Conservation (phyloP, 805 yeast genomes). For the Ogataea ramenticola region DNA sequence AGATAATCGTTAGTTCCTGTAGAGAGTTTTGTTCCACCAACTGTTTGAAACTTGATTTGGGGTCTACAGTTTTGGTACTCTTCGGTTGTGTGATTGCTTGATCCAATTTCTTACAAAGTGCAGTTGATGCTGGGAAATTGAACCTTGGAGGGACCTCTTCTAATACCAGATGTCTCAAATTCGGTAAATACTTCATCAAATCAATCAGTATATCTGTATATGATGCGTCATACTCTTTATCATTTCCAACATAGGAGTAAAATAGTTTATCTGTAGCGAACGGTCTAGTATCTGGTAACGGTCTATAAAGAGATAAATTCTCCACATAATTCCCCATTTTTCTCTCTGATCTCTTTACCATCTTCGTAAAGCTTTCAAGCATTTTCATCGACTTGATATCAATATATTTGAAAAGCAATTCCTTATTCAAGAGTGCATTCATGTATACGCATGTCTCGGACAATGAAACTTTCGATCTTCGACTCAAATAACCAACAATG, state of each 20-base stretch:
- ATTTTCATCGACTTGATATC: slow-evolving; percentile 17
- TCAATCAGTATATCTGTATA: slow-evolving; percentile 32
- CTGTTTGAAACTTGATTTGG: neutral
- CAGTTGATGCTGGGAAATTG: slow-evolving; percentile 20
- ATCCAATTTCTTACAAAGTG: neutral
- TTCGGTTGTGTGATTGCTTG: neutral
- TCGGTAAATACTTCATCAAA: slow-evolving; percentile 40
- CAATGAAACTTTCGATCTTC: slow-evolving; percentile 11
- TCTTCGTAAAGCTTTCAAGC: slow-evolving; percentile 18
- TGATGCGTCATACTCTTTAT: slow-evolving; percentile 11
- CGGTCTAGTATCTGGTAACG: neutral
- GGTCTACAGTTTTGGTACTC: neutral
- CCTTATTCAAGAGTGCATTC: slow-evolving; percentile 16
- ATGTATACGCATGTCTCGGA: slow-evolving; percentile 18
- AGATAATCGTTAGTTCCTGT: slow-evolving; percentile 28
- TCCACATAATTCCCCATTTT: slow-evolving; percentile 6
- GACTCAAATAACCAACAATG: slow-evolving; percentile 19
- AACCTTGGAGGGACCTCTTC: slow-evolving; percentile 43
- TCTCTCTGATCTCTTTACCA: slow-evolving; percentile 10
- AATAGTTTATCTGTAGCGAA: neutral
- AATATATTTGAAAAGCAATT: slow-evolving; percentile 21
- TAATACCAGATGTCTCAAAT: slow-evolving; percentile 32
- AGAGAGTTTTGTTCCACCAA: slow-evolving; percentile 9
- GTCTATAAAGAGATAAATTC: slow-evolving; percentile 9
- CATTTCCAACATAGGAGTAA: slow-evolving; percentile 9